A percentile compares a stretch with the other conserved stretches of the same genome.
phyloP scores from a whole-genome alignment of 169 alveolate species.

The Babesia ovata region DNA sequence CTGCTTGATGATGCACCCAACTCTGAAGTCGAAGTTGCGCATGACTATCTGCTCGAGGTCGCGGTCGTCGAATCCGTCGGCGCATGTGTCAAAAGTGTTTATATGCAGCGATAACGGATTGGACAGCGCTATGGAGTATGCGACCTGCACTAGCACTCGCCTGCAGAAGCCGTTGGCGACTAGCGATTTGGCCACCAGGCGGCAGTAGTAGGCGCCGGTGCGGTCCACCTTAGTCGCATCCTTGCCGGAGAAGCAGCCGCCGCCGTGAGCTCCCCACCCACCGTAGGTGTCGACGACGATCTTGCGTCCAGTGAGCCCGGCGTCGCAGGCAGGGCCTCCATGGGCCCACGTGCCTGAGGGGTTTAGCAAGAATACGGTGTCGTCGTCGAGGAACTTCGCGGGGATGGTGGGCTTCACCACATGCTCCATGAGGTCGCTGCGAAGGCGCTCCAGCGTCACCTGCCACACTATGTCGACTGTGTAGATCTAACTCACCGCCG shows the following conservation, averaged over 20 bases:
- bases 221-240: conserved; percentile 99
- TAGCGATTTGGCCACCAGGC: conserved; percentile 97
- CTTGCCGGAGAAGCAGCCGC: conserved; percentile 99
- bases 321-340: conserved; percentile 99
- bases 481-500: conserved; percentile 34
- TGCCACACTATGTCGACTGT: conserved; percentile 40
- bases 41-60: conserved; percentile 87
- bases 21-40: conserved; percentile 94
- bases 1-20: conserved; percentile 93
- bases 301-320: conserved; percentile 99
- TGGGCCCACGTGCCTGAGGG: conserved; percentile 96
- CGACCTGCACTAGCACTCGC: conserved; percentile 94
- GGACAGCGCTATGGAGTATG: conserved; percentile 97
- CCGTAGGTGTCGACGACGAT: conserved; percentile 99
- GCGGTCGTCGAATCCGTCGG: conserved; percentile 89
- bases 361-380: conserved; percentile 92
- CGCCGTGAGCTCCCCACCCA: conserved; percentile 99
- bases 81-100: conserved; percentile 92
- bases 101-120: conserved; percentile 96
- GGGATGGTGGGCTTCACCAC: conserved; percentile 95
- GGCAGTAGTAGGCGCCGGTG: conserved; percentile 98
- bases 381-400: conserved; percentile 88
- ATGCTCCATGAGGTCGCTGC: conserved; percentile 85
- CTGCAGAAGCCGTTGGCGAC: conserved; percentile 94
- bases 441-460: conserved; percentile 80